Percentiles rank a stretch among this genome's conserved stretches.
These are phyloP conservation scores for Rhizophora apiculata DNA, from an alignment of 345 rosid species.

Conservation along the genomic window DNA sequence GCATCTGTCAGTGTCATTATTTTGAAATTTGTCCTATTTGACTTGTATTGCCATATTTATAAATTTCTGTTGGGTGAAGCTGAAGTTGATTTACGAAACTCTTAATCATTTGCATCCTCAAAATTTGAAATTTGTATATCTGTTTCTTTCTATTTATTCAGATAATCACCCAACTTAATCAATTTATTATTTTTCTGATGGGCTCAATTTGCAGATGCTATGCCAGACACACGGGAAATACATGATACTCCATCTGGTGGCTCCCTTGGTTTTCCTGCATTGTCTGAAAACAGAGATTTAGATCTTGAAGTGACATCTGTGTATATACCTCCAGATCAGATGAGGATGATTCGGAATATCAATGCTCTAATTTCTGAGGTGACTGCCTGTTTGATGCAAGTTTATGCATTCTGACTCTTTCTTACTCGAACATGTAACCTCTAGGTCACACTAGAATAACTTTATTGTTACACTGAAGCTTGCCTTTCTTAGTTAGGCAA, in stretches of 20 bases:
- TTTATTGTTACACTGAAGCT: too few relatives aligned
- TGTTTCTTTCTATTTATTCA: too few relatives aligned
- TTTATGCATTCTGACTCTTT: not conserved
- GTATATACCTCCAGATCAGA: slow-evolving; percentile 77
- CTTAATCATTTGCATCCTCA: too few relatives aligned
- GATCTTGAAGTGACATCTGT: slow-evolving; percentile 51
- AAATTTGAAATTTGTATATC: too few relatives aligned
- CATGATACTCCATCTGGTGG: slow-evolving; percentile 36
- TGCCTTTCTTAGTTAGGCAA: not conserved
- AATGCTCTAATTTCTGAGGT: slow-evolving; percentile 75
- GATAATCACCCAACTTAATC: not conserved
- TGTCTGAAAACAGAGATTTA: slow-evolving; percentile 42
- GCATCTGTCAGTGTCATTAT: too few relatives aligned
- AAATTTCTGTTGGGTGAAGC: too few relatives aligned
- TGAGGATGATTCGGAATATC: slow-evolving; percentile 70
- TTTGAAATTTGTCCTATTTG: too few relatives aligned
- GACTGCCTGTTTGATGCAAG: slow-evolving; percentile 2
- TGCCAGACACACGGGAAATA: slow-evolving; percentile 39
- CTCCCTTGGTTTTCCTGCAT: slow-evolving; percentile 32
- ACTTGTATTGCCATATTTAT: too few relatives aligned
- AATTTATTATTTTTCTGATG: not conserved
- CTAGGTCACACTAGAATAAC: too few relatives aligned
- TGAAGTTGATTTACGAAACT: too few relatives aligned
- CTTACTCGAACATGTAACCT: too few relatives aligned
- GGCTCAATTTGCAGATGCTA: slow-evolving; percentile 28